Conservation (phyloP, 2,329 filamentous ascomycete genomes). For the Microsporum canis region DNA sequence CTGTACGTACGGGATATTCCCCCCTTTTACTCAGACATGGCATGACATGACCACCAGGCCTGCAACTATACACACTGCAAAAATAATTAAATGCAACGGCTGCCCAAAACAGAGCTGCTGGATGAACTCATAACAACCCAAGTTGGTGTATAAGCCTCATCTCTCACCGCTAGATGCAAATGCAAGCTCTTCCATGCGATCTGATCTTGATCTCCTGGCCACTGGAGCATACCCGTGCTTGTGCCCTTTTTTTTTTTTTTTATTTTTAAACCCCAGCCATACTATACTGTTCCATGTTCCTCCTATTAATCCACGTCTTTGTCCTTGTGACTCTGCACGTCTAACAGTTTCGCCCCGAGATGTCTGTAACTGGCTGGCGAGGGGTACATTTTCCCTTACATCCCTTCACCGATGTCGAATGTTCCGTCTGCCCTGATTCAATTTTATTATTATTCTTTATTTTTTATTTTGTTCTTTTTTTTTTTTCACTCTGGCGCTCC, state of each 20-base stretch:
- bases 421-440: not conserved
- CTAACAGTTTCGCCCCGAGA: not conserved
- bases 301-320: not conserved
- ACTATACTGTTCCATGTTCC: not conserved
- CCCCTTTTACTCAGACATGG: not conserved
- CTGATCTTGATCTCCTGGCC: not conserved
- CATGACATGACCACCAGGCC: not conserved
- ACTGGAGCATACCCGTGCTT: not conserved
- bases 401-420: not conserved
- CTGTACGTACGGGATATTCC: not conserved
- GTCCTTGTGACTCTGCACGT: constrained; percentile 3
- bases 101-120: not conserved
- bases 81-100: not conserved
- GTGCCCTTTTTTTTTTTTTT: not conserved
- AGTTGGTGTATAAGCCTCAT: not conserved
- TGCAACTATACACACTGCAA: too few relatives aligned
- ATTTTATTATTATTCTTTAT: not conserved
- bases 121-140: not conserved
- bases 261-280: not conserved
- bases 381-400: not conserved
- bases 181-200: not conserved
- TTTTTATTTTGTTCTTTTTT: not conserved
- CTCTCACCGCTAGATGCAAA: constrained; percentile 1
- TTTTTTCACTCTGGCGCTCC: not conserved
- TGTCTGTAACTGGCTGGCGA: not conserved